These are phyloP conservation scores for Myriosclerotinia scirpicola DNA, from an alignment of 2,329 filamentous ascomycete genomes.

Conservation along the genomic window DNA sequence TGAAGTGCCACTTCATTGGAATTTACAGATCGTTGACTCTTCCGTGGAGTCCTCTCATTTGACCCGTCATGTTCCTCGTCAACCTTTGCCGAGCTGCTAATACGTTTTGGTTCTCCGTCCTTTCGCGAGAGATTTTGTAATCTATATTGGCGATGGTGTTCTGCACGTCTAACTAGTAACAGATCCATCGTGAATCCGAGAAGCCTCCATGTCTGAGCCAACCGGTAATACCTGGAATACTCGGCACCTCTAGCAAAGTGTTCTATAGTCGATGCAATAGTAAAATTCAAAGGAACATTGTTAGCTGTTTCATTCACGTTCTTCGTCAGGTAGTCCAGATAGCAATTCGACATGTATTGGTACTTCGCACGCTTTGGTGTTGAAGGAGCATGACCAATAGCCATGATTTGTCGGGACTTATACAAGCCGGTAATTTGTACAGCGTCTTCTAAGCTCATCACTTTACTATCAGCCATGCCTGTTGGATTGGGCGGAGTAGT, in stretches of 20 bases:
- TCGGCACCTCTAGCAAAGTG: constrained; percentile 60
- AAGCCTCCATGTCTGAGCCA: constrained; percentile 65
- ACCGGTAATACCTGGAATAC: constrained; percentile 54
- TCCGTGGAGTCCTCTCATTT: constrained; percentile 36
- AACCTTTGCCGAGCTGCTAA: constrained; percentile 27
- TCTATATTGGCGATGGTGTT: constrained; percentile 56
- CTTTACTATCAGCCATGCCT: constrained; percentile 44
- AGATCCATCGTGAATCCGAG: constrained; percentile 56
- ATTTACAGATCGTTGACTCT: constrained; percentile 23
- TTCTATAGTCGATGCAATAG: constrained; percentile 54
- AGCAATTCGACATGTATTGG: constrained; percentile 56
- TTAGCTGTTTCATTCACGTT: constrained; percentile 10
- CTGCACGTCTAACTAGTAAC: constrained; percentile 54
- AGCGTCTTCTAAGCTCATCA: constrained; percentile 57
- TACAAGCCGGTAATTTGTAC: constrained; percentile 58
- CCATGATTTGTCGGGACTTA: constrained; percentile 62
- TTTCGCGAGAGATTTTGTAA: constrained; percentile 32
- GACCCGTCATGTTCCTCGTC: constrained; percentile 20
- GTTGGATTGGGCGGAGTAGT: constrained; percentile 51
- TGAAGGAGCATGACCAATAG: constrained; percentile 57
- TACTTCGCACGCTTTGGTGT: constrained; percentile 53
- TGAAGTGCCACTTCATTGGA: constrained; percentile 29
- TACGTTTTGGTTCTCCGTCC: constrained; percentile 35
- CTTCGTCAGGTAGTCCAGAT: constrained; percentile 52
- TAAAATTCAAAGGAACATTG: constrained; percentile 33